phyloP scores from a whole-genome alignment of 352 stramenopile species.

The Phytophthora palmivora region DNA sequence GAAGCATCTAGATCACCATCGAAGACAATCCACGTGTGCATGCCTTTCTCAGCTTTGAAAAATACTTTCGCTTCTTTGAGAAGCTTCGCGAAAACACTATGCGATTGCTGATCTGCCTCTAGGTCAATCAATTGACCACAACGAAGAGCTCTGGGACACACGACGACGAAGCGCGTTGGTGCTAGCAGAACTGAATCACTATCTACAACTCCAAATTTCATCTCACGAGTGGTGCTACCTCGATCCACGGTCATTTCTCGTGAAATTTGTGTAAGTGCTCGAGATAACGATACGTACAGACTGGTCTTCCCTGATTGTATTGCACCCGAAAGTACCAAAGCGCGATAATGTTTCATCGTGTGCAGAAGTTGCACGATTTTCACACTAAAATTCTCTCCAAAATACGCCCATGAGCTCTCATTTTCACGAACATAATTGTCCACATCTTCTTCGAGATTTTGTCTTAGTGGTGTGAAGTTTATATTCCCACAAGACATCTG shows the following conservation, averaged over 20 bases:
- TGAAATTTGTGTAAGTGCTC: conserved; percentile 32
- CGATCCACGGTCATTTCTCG: conserved; percentile 1
- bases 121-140: conserved; percentile 43
- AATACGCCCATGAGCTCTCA: conserved; percentile 34
- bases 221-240: not conserved
- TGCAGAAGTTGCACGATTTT: conserved; percentile 64
- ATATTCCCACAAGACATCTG: not conserved
- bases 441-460: conserved; percentile 42
- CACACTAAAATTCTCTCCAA: conserved; percentile 39
- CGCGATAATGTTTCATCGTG: conserved; percentile 29
- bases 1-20: conserved; percentile 58
- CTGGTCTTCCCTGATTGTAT: conserved; percentile 62
- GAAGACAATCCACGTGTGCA: conserved; percentile 69
- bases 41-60: conserved; percentile 14
- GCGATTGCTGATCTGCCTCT: conserved; percentile 15
- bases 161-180: conserved; percentile 39
- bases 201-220: not conserved
- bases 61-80: conserved; percentile 54
- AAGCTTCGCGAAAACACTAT: conserved; percentile 49
- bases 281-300: conserved; percentile 50
- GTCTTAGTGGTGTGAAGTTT: not conserved
- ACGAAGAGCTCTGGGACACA: conserved; percentile 52
- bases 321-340: conserved; percentile 51
- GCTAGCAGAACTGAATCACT: conserved; percentile 12
- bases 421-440: conserved; percentile 29